phyloP scores from a whole-genome alignment of 2,329 filamentous ascomycete genomes.

The Colletotrichum cuscutae region DNA sequence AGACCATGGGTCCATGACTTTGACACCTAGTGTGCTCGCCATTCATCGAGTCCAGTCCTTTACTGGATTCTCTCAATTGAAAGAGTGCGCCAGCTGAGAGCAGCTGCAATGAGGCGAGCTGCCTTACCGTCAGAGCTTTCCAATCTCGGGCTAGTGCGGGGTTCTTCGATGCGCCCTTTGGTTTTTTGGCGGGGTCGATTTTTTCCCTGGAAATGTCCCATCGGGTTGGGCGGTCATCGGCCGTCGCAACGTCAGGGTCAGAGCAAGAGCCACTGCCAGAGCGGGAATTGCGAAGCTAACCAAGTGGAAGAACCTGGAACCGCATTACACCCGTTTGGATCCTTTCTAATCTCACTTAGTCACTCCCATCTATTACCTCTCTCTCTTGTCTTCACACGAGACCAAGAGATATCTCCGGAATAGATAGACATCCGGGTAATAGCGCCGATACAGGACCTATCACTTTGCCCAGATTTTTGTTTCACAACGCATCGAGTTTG shows the following conservation, averaged over 20 bases:
- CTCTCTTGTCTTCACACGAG: not conserved
- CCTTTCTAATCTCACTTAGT: slow-evolving; percentile 23
- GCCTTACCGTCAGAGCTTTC: not conserved
- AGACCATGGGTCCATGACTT: not conserved
- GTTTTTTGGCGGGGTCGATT: slow-evolving; percentile 30
- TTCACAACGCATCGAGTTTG: not conserved
- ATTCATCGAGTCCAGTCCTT: not conserved
- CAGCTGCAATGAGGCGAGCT: not conserved
- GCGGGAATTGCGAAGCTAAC: slow-evolving; percentile 18
- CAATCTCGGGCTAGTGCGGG: slow-evolving; percentile 30
- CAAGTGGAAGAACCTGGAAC: slow-evolving; percentile 29
- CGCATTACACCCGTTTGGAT: slow-evolving; percentile 4
- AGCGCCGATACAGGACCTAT: not conserved
- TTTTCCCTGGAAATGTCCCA: slow-evolving; percentile 7
- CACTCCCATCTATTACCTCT: not conserved
- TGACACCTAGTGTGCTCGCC: not conserved
- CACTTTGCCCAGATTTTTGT: not conserved
- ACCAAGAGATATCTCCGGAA: not conserved
- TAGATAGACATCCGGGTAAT: not conserved
- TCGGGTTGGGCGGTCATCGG: slow-evolving; percentile 13
- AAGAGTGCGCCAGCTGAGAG: slow-evolving; percentile 15
- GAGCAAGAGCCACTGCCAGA: slow-evolving; percentile 25
- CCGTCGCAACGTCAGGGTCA: slow-evolving; percentile 21
- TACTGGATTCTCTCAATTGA: not conserved
- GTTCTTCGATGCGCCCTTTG: slow-evolving; percentile 24